phyloP scores from a whole-genome alignment of 2,329 filamentous ascomycete genomes.

The Verticillium zaregamsianum region DNA sequence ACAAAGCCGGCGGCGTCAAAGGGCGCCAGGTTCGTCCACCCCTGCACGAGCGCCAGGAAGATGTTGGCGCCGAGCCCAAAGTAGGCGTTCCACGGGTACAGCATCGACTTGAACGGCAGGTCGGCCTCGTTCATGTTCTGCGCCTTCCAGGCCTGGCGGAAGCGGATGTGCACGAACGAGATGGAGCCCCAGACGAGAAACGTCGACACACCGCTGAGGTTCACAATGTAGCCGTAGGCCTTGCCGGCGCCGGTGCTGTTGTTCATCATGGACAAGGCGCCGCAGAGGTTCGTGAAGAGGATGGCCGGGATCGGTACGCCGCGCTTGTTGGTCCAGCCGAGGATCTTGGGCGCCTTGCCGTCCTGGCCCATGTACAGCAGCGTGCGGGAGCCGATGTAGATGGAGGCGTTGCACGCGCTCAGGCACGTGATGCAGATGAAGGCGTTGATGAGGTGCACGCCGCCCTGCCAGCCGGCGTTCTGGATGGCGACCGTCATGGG shows the following conservation, averaged over 20 bases:
- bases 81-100: constrained; percentile 56
- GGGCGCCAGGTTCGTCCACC: constrained; percentile 56
- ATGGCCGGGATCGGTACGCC: constrained; percentile 61
- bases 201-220: constrained; percentile 64
- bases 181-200: constrained; percentile 71
- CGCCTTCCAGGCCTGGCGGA: constrained; percentile 57
- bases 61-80: constrained; percentile 54
- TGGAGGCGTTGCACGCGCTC: constrained; percentile 68
- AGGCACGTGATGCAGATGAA: constrained; percentile 72
- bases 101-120: constrained; percentile 51
- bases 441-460: constrained; percentile 73
- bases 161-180: constrained; percentile 67
- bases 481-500: constrained; percentile 72
- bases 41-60: constrained; percentile 57
- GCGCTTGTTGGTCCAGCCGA: constrained; percentile 62
- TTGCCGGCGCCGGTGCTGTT: constrained; percentile 60
- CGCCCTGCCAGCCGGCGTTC: constrained; percentile 68
- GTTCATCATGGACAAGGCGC: constrained; percentile 72
- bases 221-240: constrained; percentile 67
- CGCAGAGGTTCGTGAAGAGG: constrained; percentile 66
- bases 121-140: constrained; percentile 52
- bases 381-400: constrained; percentile 74
- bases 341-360: constrained; percentile 64
- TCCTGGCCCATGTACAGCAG: constrained; percentile 73
- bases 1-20: constrained; percentile 58